phyloP scores from a whole-genome alignment of 257 asterid species.

The Gardenia jasminoides region DNA sequence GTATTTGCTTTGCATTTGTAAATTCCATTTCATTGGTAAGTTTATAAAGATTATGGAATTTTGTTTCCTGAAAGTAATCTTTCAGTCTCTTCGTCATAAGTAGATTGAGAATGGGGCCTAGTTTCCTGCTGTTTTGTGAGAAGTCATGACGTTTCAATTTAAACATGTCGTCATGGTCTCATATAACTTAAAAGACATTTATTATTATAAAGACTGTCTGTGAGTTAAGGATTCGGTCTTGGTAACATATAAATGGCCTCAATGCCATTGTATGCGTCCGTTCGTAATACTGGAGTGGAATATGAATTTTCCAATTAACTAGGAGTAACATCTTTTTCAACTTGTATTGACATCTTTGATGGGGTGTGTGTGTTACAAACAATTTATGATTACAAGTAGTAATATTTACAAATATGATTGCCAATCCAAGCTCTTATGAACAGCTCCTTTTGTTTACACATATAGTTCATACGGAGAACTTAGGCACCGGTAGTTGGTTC shows the following conservation, averaged over 20 bases:
- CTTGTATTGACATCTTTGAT: background rate
- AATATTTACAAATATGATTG: slow-evolving; percentile 32
- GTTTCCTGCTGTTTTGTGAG: background rate
- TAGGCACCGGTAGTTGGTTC: slow-evolving; percentile 44
- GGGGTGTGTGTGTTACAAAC: background rate
- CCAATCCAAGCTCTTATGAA: slow-evolving; percentile 12
- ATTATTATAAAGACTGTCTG: background rate
- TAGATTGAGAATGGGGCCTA: background rate
- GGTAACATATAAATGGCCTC: background rate
- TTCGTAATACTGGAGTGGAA: background rate
- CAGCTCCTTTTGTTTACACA: background rate
- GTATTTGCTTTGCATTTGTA: background rate
- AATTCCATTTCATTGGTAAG: background rate
- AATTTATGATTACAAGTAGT: background rate
- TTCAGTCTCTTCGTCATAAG: background rate
- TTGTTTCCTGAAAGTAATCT: background rate
- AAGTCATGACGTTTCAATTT: background rate
- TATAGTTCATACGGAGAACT: slow-evolving; percentile 1
- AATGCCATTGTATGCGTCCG: too few species aligned
- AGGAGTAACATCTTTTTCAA: background rate
- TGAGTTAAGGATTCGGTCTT: background rate
- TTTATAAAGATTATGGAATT: background rate
- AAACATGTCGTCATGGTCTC: background rate
- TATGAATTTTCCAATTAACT: too few species aligned
- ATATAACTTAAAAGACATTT: background rate